Conservation (phyloP, 2,329 filamentous ascomycete genomes). For the Aspergillus tamarii region DNA sequence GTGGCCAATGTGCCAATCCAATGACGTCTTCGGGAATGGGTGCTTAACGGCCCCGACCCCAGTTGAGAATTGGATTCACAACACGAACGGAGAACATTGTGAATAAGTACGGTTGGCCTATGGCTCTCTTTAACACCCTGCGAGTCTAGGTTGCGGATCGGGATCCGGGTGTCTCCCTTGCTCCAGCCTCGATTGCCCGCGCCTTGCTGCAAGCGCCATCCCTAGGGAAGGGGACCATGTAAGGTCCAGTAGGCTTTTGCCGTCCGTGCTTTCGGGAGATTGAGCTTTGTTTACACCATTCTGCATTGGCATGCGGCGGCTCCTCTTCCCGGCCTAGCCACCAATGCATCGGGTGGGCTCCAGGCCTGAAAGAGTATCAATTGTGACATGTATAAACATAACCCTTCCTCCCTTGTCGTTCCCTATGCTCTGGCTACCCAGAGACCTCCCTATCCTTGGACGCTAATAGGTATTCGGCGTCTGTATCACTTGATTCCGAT, state of each 20-base stretch:
- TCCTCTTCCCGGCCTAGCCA: constrained; percentile 34
- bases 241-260: constrained; percentile 42
- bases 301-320: constrained; percentile 42
- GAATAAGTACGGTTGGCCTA: background rate
- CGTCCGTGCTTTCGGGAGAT: constrained; percentile 35
- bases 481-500: constrained; percentile 19
- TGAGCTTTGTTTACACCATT: constrained; percentile 41
- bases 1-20: background rate
- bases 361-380: constrained; percentile 7
- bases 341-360: constrained; percentile 22
- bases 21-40: background rate
- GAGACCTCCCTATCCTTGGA: constrained; percentile 14
- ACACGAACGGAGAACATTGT: background rate
- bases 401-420: constrained; percentile 31
- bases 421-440: constrained; percentile 11
- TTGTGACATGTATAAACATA: constrained; percentile 40
- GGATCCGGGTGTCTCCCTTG: constrained; percentile 28
- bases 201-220: constrained; percentile 34
- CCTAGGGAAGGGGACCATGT: constrained; percentile 42
- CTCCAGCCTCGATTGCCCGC: constrained; percentile 33
- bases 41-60: background rate
- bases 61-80: background rate
- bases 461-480: constrained; percentile 12
- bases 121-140: background rate
- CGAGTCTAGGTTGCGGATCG: constrained; percentile 20